Conservation (phyloP, 306 rosid species). For the Prinsepia uniflora region DNA sequence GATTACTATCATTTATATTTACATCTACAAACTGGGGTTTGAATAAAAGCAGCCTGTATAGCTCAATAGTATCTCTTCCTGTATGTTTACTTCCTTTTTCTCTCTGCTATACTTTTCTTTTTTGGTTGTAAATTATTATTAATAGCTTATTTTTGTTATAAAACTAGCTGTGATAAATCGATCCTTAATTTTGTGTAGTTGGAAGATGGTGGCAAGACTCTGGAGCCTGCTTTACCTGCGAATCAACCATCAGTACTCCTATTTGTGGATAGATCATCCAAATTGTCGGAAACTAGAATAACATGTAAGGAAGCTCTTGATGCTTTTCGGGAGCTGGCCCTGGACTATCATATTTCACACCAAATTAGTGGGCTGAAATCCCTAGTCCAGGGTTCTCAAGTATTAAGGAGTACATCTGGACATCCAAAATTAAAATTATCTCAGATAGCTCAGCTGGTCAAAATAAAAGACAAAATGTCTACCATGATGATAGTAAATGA, state of each 20-base stretch:
- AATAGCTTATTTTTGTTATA: constrained; percentile 5
- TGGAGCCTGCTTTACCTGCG: constrained; percentile 61
- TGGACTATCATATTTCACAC: constrained; percentile 33
- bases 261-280: constrained; percentile 85
- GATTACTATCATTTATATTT: background rate
- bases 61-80: background rate
- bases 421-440: constrained; percentile 64
- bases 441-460: constrained; percentile 42
- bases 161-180: constrained; percentile 1
- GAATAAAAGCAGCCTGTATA: background rate
- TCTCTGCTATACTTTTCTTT: background rate
- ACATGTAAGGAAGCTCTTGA: constrained; percentile 60
- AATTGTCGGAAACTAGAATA: constrained; percentile 48
- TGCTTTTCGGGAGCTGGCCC: constrained; percentile 68
- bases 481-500: constrained; percentile 55
- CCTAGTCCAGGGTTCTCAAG: constrained; percentile 37
- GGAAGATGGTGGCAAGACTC: constrained; percentile 50
- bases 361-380: constrained; percentile 39
- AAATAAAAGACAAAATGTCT: constrained; percentile 58
- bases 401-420: constrained; percentile 36
- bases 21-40: background rate
- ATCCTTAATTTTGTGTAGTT: constrained; percentile 46
- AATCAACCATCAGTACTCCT: constrained; percentile 68
- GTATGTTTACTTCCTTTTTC: background rate
- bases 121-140: background rate